phyloP scores from a whole-genome alignment of 371 early-diverging fungal genomes.

The Coemansia sp. region DNA sequence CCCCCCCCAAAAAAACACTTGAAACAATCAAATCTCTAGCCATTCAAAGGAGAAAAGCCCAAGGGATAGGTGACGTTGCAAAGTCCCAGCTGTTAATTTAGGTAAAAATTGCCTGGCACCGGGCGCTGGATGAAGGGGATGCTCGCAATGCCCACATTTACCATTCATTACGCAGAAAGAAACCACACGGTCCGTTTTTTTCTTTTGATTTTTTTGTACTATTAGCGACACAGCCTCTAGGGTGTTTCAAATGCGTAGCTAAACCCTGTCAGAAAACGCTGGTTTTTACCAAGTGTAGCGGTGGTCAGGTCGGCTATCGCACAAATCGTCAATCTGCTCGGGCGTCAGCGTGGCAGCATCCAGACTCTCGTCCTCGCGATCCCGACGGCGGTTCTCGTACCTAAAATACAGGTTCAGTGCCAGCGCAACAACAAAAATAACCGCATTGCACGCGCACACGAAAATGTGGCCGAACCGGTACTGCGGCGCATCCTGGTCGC shows the following conservation, averaged over 20 bases:
- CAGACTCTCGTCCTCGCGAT: constrained; percentile 6
- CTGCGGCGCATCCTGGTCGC: constrained; percentile 36
- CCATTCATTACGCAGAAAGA: too few relatives aligned
- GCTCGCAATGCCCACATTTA: too few relatives aligned
- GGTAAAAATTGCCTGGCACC: too few relatives aligned
- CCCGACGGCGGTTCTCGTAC: constrained; percentile 36
- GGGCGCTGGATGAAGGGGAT: too few relatives aligned
- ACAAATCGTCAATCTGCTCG: constrained; percentile 30
- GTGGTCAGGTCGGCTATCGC: constrained; percentile 39
- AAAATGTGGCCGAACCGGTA: constrained; percentile 51
- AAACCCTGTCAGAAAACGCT: too few relatives aligned
- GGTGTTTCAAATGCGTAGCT: too few relatives aligned
- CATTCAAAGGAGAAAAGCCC: neutral
- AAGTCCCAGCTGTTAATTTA: too few relatives aligned
- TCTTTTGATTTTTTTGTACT: too few relatives aligned
- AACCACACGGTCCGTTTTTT: too few relatives aligned
- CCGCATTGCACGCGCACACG: constrained; percentile 35
- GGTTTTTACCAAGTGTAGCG: constrained; percentile 27
- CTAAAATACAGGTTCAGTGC: constrained; percentile 33
- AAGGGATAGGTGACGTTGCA: too few relatives aligned
- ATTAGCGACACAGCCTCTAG: too few relatives aligned
- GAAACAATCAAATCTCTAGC: neutral
- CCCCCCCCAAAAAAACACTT: neutral
- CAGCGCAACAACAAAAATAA: constrained; percentile 30
- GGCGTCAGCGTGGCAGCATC: constrained; percentile 15